Base-by-base conservation (phyloP, 1,284 basidiomycete species). In the Rhodotorula sp. region DNA sequence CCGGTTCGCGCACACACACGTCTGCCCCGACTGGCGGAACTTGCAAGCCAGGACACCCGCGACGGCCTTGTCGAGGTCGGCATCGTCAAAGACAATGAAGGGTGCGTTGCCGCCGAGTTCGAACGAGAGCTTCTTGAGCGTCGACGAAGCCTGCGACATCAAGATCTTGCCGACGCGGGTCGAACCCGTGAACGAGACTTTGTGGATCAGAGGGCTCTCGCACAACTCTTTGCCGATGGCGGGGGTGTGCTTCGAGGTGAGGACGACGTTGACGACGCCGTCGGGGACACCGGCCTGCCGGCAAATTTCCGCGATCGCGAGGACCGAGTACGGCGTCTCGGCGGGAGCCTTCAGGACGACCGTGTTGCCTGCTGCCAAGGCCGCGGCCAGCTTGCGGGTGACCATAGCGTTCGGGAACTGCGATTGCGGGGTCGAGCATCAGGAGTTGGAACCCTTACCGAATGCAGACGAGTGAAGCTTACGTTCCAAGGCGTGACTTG, bases 71-170 rank as follows among this genome's bases (percentile, higher is more conserved):
- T 94, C 91, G 64, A 99, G 86, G 80, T 99, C 90, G 0, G 95
- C 95, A 79, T 99, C 97, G 72, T 94, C 91, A 80, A 99, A 99
- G 14, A 99, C 93, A 76, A 97, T 95, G 82, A 95, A 95, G 0
- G 94, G 90, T 0, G 92, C 87, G 74, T 95, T 98, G 61, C 95
- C 95, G 18, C 85, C 85, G 21, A 76, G 63, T 63, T 78, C 77
- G 57, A 78, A 72, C 56, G 72, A 75, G 28, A 77, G 68, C 89
- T 97, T 99, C 83, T 99, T 99, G 76, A 99, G 81, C 0, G 93
- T 97, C 2, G 86, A 86, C 10, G 92, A 84, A 21, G 93, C 87
- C 84, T 97, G 89, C 21, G 85, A 85, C 79, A 93, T 92, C 55
- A 99, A 84, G 64, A 93, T 81, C 84, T 95, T 98, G 64, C 94